A percentile compares a stretch with the other conserved stretches of the same genome.
Evolutionary conservation across 2,329 filamentous ascomycete species (phyloP).

Genomic region (Calonectria pseudoreteaudii): DNA sequence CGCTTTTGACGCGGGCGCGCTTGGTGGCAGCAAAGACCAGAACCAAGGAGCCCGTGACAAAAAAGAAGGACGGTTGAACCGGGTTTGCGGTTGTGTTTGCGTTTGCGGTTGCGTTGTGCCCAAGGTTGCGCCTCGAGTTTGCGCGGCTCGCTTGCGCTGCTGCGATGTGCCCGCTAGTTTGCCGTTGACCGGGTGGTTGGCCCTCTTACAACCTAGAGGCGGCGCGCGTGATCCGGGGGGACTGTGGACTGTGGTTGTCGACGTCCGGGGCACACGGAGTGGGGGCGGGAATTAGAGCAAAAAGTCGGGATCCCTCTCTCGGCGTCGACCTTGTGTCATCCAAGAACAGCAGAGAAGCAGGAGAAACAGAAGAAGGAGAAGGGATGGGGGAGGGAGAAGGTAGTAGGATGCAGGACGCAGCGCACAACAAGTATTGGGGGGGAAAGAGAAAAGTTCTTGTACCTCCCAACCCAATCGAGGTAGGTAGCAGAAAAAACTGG

Average conservation of each 20-base stretch:
- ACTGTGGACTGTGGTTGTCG: conserved; percentile 12
- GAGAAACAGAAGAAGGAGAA: background rate
- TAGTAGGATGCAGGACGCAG: background rate
- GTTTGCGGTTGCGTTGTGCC: background rate
- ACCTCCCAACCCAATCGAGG: conserved; percentile 29
- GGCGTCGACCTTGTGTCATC: conserved; percentile 29
- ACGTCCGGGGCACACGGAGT: conserved; percentile 21
- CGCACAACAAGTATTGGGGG: background rate
- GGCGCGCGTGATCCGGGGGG: conserved; percentile 5
- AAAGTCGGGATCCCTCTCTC: conserved; percentile 15
- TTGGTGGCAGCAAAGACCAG: conserved; percentile 22
- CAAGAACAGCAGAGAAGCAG: conserved; percentile 28
- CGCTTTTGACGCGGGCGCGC: conserved; percentile 25
- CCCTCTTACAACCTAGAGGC: conserved; percentile 20
- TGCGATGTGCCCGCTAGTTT: conserved; percentile 14
- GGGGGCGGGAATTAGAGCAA: conserved; percentile 10
- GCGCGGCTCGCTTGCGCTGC: conserved; percentile 12
- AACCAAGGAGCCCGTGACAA: conserved; percentile 26
- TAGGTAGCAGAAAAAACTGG: conserved; percentile 22
- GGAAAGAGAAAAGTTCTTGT: conserved; percentile 14
- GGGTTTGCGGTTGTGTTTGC: background rate
- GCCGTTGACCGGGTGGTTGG: conserved; percentile 17
- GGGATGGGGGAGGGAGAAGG: conserved; percentile 1
- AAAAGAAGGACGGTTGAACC: background rate
- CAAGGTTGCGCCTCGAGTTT: conserved; percentile 11